phyloP scores from a whole-genome alignment of 768 basidiomycete genomes.

The Suillus brevipes region DNA sequence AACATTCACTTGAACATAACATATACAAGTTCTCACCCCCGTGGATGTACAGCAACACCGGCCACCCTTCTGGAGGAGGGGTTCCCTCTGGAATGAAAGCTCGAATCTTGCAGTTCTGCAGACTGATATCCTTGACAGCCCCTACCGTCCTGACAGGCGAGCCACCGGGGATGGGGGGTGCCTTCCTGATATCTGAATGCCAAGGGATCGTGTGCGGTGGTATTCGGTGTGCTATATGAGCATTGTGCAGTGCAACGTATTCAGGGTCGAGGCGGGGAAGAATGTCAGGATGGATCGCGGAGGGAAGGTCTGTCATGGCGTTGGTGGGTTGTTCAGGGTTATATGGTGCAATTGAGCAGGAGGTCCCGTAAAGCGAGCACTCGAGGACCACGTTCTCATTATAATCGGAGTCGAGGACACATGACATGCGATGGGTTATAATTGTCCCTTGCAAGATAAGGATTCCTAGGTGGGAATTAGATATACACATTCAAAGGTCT shows the following conservation, averaged over 20 bases:
- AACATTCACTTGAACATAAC: neutral
- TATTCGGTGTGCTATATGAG: constrained; percentile 40
- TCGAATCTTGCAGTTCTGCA: constrained; percentile 53
- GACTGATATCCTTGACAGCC: constrained; percentile 46
- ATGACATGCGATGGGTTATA: constrained; percentile 16
- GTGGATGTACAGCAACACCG: constrained; percentile 70
- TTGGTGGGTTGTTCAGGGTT: neutral
- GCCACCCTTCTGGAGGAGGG: constrained; percentile 58
- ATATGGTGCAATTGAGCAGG: neutral
- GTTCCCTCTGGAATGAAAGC: constrained; percentile 60
- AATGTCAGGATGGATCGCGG: constrained; percentile 63
- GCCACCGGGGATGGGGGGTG: constrained; percentile 52
- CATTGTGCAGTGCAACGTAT: constrained; percentile 60
- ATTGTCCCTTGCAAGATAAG: constrained; percentile 8
- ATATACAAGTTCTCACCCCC: constrained; percentile 48
- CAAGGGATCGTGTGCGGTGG: constrained; percentile 60
- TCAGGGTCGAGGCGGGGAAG: constrained; percentile 58
- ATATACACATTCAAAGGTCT: neutral
- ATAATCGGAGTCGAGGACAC: constrained; percentile 5
- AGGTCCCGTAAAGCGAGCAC: neutral
- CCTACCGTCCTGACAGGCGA: constrained; percentile 57
- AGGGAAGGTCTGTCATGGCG: constrained; percentile 25
- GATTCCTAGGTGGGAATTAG: neutral
- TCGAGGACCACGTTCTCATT: neutral
- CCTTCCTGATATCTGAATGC: constrained; percentile 54